These are phyloP conservation scores for Colletotrichum acutatum DNA, from an alignment of 2,329 filamentous ascomycete species.

Conservation along the genomic window DNA sequence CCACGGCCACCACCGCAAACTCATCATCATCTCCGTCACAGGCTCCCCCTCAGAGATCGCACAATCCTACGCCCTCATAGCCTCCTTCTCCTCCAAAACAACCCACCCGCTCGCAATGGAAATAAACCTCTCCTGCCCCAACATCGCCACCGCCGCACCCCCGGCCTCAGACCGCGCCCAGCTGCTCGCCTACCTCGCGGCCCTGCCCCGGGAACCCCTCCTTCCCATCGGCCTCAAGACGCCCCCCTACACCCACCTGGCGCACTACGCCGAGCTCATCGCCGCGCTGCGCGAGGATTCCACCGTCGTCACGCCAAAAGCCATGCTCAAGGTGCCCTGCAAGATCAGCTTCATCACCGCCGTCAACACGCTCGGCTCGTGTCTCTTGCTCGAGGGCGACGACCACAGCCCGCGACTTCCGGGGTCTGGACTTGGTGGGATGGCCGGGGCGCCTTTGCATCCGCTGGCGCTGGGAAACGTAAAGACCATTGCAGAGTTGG, in stretches of 20 bases:
- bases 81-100: constrained; percentile 47
- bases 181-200: constrained; percentile 65
- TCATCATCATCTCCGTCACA: constrained; percentile 78
- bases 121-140: constrained; percentile 83
- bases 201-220: constrained; percentile 50
- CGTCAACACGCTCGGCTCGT: constrained; percentile 78
- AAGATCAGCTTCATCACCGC: constrained; percentile 75
- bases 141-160: constrained; percentile 75
- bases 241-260: constrained; percentile 79
- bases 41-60: constrained; percentile 69
- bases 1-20: constrained; percentile 54
- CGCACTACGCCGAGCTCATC: constrained; percentile 70
- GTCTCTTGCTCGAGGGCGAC: constrained; percentile 62
- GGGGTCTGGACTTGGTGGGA: constrained; percentile 71
- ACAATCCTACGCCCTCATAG: constrained; percentile 64
- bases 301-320: constrained; percentile 20
- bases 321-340: constrained; percentile 32
- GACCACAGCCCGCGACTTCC: constrained; percentile 53
- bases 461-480: constrained; percentile 82
- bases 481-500: constrained; percentile 68
- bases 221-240: constrained; percentile 74
- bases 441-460: constrained; percentile 79
- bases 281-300: constrained; percentile 53
- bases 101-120: constrained; percentile 73
- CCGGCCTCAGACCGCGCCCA: constrained; percentile 72